Evolutionary conservation across 1,139 yeast species (phyloP).

Genomic region (Pichia sp.): DNA sequence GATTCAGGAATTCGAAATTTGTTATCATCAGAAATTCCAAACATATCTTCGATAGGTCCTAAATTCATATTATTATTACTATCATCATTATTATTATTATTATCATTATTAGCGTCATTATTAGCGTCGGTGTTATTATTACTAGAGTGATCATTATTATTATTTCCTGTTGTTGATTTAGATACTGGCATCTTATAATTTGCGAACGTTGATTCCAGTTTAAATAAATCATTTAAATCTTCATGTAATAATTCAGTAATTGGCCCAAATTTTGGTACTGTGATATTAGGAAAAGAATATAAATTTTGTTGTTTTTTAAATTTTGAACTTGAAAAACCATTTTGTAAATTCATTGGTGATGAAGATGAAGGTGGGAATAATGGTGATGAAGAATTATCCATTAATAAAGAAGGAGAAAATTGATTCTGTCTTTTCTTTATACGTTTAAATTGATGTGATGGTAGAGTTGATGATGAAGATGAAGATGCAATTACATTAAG

Average conservation of each 20-base stretch:
- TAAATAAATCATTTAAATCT: conserved; percentile 9
- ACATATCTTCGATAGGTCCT: conserved; percentile 25
- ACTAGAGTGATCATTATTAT: no score
- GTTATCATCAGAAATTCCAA: conserved; percentile 7
- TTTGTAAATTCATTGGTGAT: conserved; percentile 12
- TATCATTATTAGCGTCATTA: neutral
- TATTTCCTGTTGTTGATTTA: no score
- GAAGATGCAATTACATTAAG: neutral
- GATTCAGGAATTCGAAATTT: neutral
- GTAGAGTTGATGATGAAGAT: neutral
- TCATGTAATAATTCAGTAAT: neutral
- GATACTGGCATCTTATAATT: neutral
- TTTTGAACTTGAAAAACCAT: conserved; percentile 7
- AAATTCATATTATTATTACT: conserved; percentile 3
- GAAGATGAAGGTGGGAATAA: conserved; percentile 6
- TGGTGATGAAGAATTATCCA: conserved; percentile 14
- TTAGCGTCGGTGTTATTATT: neutral
- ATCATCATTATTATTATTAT: neutral
- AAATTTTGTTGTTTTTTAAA: neutral
- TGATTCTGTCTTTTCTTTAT: conserved; percentile 1
- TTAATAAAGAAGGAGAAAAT: conserved; percentile 1
- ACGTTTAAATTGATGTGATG: conserved; percentile 3
- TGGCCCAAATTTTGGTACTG: neutral
- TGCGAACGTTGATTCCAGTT: conserved; percentile 9
- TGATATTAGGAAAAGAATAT: conserved; percentile 3